Evolutionary conservation across 2,329 filamentous ascomycete species (phyloP), one percentile per base, ranked within the genome.

Genomic region (Stachybotrys echinatus): DNA sequence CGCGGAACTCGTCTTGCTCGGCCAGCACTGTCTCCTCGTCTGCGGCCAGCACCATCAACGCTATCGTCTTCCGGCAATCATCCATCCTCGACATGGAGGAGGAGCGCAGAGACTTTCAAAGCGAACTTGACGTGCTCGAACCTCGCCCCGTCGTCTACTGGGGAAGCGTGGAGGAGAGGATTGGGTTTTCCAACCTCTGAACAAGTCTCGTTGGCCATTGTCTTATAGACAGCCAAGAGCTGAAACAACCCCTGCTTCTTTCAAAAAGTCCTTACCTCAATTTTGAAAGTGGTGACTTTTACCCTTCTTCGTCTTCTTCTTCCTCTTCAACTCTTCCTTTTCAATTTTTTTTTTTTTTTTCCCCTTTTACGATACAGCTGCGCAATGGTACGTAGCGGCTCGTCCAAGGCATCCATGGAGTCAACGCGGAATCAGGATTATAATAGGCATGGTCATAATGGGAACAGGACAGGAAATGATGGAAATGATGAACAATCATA

Each of bases 81-180:
- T 81, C 77, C 18, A 74, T 82, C 54, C 61, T 77, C n/a, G 72
- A 77, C 58, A 67, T 82, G 53, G 78, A 83, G 58, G 79, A 80
- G 58, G 81, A 84, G 66, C 75, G 74, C 55, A 69, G 66, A 58
- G 73, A 66, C 56, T 82, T 80, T 49, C 72, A 73, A 10, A 70
- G 69, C 47, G 79, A 80, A 58, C 69, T 84, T 8, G 72, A 70
- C 56, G 69, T 85, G 18, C 73, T 85, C 22, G 82, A 85, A 65
- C 82, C 82, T 2, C 69, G 82, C 42, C 82, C 82, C 12, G 73
- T 83, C 34, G 79, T 83, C 48, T 84, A 83, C 67, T 85, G 81
- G 76, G 79, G 77, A 55, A 79, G 82, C 38, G 64, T 85, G 45
- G 81, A 84, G 65, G 81, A 84, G 68, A 73, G 80, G 48, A 81